Base-by-base conservation (phyloP, 768 basidiomycete species). In the Tricholoma sp. region DNA sequence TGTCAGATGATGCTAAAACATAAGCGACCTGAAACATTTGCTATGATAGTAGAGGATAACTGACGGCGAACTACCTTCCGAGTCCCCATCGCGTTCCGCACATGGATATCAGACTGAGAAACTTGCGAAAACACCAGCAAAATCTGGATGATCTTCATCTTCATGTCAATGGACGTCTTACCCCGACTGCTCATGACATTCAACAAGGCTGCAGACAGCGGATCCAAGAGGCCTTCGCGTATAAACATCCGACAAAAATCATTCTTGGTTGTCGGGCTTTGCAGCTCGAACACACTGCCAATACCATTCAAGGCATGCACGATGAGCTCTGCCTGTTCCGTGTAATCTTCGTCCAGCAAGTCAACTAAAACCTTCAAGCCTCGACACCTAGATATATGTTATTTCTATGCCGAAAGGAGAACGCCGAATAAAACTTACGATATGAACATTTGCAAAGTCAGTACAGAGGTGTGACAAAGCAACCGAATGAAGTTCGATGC, bases 231-330 rank as follows among this genome's bases (percentile, higher is more conserved):
- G 28, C 97, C 97, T 72, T 98, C 97, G 5, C 94, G 81, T 41
- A 97, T 92, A 75, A 98, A 96, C 89, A 98, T 95, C 9, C 97
- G 84, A 66, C 95, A 98, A 68, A 98, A 98, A 71, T 98, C 97
- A 66, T 97, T 98, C 70, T 97, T 93, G 10, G 95, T 94, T 3
- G 95, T 97, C 7, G 97, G 91, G 48, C 91, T 94, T 69, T 98
- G 89, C 11, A 98, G 80, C 60, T 98, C 95, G 65, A 99, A 98
- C 13, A 98, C 97, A 60, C 86, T 93, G 48, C 89, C 87, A 50
- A 99, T 94, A 8, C 96, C 96, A 58, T 96, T 92, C 12, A 99
- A 79, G 6, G 97, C 94, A 57, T 95, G 91, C 24, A 91, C 86
- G 44, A 99, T 88, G 9, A 99, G 84, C 52, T 93, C 91, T 11